Conservation (phyloP, 768 basidiomycete genomes). For the Hericium rajendrae region DNA sequence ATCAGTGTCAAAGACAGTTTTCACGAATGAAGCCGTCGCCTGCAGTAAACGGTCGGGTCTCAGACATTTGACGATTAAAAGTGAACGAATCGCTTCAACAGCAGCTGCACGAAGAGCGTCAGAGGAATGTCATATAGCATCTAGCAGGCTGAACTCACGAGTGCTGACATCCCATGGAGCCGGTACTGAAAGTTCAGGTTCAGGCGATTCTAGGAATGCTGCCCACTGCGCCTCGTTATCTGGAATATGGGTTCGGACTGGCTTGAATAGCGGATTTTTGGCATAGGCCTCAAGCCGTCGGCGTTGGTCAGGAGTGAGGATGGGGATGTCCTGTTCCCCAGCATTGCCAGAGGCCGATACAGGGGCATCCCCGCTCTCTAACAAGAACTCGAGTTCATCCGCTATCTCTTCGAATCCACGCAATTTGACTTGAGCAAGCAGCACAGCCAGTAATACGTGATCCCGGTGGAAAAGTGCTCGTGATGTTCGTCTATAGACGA, state of each 20-base stretch:
- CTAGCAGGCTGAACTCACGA: slow-evolving; percentile 39
- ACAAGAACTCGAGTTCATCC: slow-evolving; percentile 85
- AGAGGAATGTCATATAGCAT: no score
- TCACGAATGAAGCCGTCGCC: slow-evolving; percentile 68
- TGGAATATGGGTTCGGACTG: slow-evolving; percentile 52
- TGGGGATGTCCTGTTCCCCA: slow-evolving; percentile 27
- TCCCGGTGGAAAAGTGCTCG: slow-evolving; percentile 85
- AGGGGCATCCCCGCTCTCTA: slow-evolving; percentile 75
- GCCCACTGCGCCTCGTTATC: slow-evolving; percentile 62
- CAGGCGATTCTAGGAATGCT: slow-evolving; percentile 54
- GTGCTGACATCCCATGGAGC: slow-evolving; percentile 69
- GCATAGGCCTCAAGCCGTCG: slow-evolving; percentile 63
- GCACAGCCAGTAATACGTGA: slow-evolving; percentile 82
- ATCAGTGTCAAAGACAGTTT: slow-evolving; percentile 69
- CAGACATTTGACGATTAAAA: slow-evolving; percentile 82
- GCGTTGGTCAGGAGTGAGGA: slow-evolving; percentile 60
- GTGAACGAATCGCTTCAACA: slow-evolving; percentile 61
- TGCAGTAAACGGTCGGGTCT: slow-evolving; percentile 88
- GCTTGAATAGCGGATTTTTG: slow-evolving; percentile 67
- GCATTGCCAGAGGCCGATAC: slow-evolving; percentile 26
- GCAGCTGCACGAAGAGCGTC: slow-evolving; percentile 36
- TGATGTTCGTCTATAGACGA: slow-evolving; percentile 82
- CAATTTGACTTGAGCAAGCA: slow-evolving; percentile 83
- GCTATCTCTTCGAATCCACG: slow-evolving; percentile 68
- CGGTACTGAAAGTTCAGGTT: slow-evolving; percentile 66